Conservation (phyloP, 768 basidiomycete species). For the Lactarius hengduanensis region DNA sequence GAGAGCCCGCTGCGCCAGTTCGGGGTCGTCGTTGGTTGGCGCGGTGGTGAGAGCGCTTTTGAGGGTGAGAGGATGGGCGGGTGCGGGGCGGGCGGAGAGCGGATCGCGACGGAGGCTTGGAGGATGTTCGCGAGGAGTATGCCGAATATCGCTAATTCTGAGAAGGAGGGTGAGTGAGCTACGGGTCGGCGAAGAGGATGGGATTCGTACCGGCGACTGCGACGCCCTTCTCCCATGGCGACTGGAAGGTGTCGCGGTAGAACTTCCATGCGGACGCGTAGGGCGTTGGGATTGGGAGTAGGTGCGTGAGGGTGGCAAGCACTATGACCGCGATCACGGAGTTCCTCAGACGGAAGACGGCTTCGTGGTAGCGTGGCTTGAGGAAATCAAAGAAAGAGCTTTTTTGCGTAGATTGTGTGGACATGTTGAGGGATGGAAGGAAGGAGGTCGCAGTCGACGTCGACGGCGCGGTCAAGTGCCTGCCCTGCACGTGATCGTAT, state of each 20-base stretch:
- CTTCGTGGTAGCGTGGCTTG: slow-evolving; percentile 27
- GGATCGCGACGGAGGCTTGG: slow-evolving; percentile 22
- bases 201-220: slow-evolving; percentile 18
- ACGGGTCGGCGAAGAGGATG: neutral
- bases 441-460: neutral
- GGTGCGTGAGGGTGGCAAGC: slow-evolving; percentile 25
- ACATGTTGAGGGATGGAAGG: slow-evolving; percentile 5
- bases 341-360: slow-evolving; percentile 22
- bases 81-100: slow-evolving; percentile 21
- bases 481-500: slow-evolving; percentile 22
- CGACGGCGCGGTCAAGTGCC: neutral
- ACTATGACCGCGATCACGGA: slow-evolving; percentile 21
- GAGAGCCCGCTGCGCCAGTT: slow-evolving; percentile 25
- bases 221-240: slow-evolving; percentile 20
- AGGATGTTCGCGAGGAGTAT: slow-evolving; percentile 24
- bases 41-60: slow-evolving; percentile 9
- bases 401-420: slow-evolving; percentile 3
- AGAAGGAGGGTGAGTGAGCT: neutral
- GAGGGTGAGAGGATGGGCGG: slow-evolving; percentile 24
- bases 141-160: slow-evolving; percentile 19
- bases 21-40: neutral
- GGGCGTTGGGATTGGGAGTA: slow-evolving; percentile 27
- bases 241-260: slow-evolving; percentile 25
- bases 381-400: slow-evolving; percentile 22
- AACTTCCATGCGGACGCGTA: slow-evolving; percentile 27